Base-by-base conservation (phyloP, 345 rosid species). In the Euphorbia tirucalli region DNA sequence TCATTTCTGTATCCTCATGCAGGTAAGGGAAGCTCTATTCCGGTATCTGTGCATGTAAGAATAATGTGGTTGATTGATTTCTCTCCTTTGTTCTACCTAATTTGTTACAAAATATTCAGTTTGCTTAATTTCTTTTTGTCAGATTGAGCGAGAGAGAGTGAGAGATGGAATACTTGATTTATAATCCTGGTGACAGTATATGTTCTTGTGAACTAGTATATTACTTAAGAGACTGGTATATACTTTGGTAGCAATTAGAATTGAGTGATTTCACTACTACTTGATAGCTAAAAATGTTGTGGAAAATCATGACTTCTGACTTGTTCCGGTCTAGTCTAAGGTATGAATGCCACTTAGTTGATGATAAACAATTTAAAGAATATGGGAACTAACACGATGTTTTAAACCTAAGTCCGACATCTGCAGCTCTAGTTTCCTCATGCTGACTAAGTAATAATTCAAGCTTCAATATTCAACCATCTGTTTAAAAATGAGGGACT, bases 1-100 rank as follows among this genome's bases (percentile, higher is more conserved):
- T 71, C 60, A 71, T 80, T 22, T 62, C 65, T 37, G 55, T 82
- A 19, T 75, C 73, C 64, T 44, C 78, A 1, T 86, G 89, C 86
- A 75, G 87, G 87, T 84, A 78, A 74, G 24, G 5, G 58, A 30
- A 7, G 22, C 21, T 21, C 21, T 1, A 2, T 59, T 0, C 14
- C 28, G 8, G 8, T 19, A 19, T 19, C 21, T 8, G 4, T 4
- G 8, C n/a, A n/a, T n/a, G n/a, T n/a, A n/a, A n/a, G n/a, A n/a
- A 52, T 19, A 19, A 52, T 52, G 57, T 52, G 24, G 21, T 52
- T 52, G 1, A 19, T 5, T 52, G 24, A 52, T 48, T 18, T 48
- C 6, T 48, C 15, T n/a, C n/a, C 5, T 18, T 14, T 18, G n/a
- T 15, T 48, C 3, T 15, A 48, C 15, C 54, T 14, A 22, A 21